Evolutionary conservation across 2,329 filamentous ascomycete genomes (phyloP).

Genomic region (Blastomyces percursus): DNA sequence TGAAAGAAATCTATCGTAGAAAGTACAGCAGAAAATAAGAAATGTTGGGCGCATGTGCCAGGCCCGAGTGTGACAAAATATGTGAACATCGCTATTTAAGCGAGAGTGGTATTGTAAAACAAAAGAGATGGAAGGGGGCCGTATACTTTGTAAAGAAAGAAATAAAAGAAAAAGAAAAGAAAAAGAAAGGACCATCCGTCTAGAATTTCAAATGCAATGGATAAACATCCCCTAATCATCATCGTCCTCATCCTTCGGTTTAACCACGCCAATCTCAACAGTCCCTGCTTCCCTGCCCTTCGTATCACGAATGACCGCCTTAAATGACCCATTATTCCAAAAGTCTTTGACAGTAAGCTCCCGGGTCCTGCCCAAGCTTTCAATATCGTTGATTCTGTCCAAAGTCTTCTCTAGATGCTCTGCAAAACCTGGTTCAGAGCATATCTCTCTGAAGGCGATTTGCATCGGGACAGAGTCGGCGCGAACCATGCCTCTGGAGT

Average conservation of each 20-base stretch:
- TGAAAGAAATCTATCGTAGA: not conserved
- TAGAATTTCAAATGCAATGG: not conserved
- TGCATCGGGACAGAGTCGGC: constrained; percentile 97
- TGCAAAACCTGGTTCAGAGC: constrained; percentile 63
- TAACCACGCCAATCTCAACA: constrained; percentile 38
- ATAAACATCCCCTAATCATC: constrained; percentile 8
- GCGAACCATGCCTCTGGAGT: constrained; percentile 71
- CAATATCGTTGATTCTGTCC: constrained; percentile 80
- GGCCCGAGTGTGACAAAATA: not conserved
- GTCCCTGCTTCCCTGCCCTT: constrained; percentile 39
- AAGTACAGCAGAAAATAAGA: not conserved
- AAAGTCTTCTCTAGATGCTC: constrained; percentile 72
- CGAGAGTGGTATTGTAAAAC: not conserved
- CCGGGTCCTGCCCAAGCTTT: constrained; percentile 83
- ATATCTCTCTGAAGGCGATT: constrained; percentile 78
- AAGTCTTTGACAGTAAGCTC: constrained; percentile 94
- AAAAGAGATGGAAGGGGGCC: not conserved
- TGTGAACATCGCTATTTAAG: not conserved
- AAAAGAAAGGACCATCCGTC: not conserved
- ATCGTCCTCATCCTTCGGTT: constrained; percentile 26
- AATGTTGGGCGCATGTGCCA: not conserved
- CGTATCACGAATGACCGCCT: constrained; percentile 43
- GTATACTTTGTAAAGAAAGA: not conserved
- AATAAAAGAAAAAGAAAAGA: not conserved
- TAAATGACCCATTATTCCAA: constrained; percentile 72